Base-by-base conservation (phyloP, 2,329 filamentous ascomycete species). In the Neonectria hederae region DNA sequence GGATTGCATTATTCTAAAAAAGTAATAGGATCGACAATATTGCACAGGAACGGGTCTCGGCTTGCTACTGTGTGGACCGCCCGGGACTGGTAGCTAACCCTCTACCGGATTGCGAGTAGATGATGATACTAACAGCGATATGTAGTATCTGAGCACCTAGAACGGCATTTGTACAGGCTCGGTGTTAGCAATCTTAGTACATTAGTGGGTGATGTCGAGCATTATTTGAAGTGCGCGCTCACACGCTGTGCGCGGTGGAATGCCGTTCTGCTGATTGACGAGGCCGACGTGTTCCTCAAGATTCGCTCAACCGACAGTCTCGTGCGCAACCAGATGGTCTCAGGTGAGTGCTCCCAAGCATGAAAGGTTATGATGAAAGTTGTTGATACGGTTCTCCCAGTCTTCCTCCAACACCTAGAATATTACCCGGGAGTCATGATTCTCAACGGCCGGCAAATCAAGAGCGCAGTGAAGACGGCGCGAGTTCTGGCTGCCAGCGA, bases 231-330 rank as follows among this genome's bases (percentile, higher is more conserved):
- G 3, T 10, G 32, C 8, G 62, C 60, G 5, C 52, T 70, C 1
- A 13, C 1, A 68, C 78, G 4, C 67, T 83, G 13, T 76, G 76
- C 56, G 5, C 63, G 22, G 4, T 82, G 78, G 79, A 70, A 77
- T 42, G 77, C 74, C 19, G 73, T 81, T 1, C 52, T 81, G 1
- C 70, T 82, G 2, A 66, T 81, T 2, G 79, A 79, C 7, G 78
- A 82, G 53, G 77, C 78, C 1, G 79, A 81, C 13, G 74, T 79
- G 0, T 81, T 81, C 63, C 70, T 81, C 9, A 62, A 74, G 68
- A 51, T 76, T 70, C 68, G 74, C 30, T 21, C 54, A 68, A 51
- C 68, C 43, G 52, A 72, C 48, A 66, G 72, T 1, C 69, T 75
- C 0, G 52, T 61, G 1, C 72, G 71, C 5, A 73, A 75, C 38